Conservation (phyloP, 768 basidiomycete species). For the Lepiota brunneoincarnata region DNA sequence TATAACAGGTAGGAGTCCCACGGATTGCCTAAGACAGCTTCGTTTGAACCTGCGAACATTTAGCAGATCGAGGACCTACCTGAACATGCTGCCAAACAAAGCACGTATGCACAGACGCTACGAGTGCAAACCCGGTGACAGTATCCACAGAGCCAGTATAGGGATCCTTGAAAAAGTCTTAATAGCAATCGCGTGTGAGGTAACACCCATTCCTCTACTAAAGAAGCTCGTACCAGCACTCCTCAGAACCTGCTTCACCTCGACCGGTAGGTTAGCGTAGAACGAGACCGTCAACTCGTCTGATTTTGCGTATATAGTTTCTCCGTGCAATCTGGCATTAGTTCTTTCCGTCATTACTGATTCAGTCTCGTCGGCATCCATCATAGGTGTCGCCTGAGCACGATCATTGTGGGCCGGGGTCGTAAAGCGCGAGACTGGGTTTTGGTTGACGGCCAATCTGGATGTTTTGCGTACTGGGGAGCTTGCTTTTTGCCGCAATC, state of each 20-base stretch:
- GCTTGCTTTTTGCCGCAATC: slow-evolving; percentile 22
- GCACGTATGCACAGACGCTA: slow-evolving; percentile 69
- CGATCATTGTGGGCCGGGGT: slow-evolving; percentile 36
- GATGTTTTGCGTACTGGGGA: slow-evolving; percentile 17
- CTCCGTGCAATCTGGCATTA: slow-evolving; percentile 33
- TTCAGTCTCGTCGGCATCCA: slow-evolving; percentile 65
- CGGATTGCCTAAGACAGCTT: slow-evolving; percentile 45
- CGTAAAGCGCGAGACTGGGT: slow-evolving; percentile 36
- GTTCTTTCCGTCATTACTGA: slow-evolving; percentile 36
- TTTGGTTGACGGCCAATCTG: slow-evolving; percentile 10
- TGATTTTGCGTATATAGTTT: slow-evolving; percentile 65
- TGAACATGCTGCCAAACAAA: slow-evolving; percentile 85
- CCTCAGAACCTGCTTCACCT: slow-evolving; percentile 69
- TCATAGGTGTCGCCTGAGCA: slow-evolving; percentile 36
- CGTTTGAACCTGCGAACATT: neutral
- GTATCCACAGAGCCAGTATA: slow-evolving; percentile 74
- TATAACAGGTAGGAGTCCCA: slow-evolving; percentile 79
- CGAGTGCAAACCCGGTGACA: slow-evolving; percentile 69
- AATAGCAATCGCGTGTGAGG: slow-evolving; percentile 6
- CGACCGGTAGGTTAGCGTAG: slow-evolving; percentile 68
- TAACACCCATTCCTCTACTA: neutral
- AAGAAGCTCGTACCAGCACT: slow-evolving; percentile 51
- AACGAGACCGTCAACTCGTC: slow-evolving; percentile 66
- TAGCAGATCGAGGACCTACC: slow-evolving; percentile 28
- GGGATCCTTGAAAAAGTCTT: slow-evolving; percentile 67